Conservation (phyloP, 257 asterid genomes). For the Agastache rugosa region DNA sequence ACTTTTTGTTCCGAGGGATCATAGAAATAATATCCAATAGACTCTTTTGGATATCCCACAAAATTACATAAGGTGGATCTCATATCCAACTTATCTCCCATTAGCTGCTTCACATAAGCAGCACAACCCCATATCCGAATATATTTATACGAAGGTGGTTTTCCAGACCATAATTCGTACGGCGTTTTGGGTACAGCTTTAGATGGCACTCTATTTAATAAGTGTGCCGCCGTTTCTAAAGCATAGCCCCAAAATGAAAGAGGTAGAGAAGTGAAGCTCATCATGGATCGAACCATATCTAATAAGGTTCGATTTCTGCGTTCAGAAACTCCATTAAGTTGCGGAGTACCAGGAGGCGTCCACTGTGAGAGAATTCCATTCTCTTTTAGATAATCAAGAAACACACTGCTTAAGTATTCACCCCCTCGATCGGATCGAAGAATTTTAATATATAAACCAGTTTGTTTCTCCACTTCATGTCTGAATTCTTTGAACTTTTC, state of each 20-base stretch:
- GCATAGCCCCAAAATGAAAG: constrained; percentile 1
- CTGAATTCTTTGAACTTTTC: not conserved
- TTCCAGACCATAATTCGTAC: not conserved
- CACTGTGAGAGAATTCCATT: constrained; percentile 4
- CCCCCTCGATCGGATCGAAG: not conserved
- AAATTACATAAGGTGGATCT: not conserved
- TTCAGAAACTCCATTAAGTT: not conserved
- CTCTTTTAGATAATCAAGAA: constrained; percentile 17
- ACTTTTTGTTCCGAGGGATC: not conserved
- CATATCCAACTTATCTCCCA: not conserved
- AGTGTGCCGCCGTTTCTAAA: not conserved
- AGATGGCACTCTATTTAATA: not conserved
- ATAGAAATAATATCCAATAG: constrained; percentile 10
- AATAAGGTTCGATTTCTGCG: not conserved
- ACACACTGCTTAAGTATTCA: not conserved
- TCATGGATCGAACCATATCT: not conserved
- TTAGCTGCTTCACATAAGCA: not conserved
- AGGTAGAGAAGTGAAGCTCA: not conserved
- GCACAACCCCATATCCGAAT: not conserved
- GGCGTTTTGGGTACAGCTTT: not conserved
- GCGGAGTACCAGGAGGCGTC: not conserved
- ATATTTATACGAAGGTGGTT: not conserved
- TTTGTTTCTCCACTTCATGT: not conserved
- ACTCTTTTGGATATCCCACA: not conserved
- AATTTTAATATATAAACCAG: not conserved